These are phyloP conservation scores for Marchantia paleacea DNA, from an alignment of 225 moss, liverwort and hornwort genomes.

Conservation along the genomic window DNA sequence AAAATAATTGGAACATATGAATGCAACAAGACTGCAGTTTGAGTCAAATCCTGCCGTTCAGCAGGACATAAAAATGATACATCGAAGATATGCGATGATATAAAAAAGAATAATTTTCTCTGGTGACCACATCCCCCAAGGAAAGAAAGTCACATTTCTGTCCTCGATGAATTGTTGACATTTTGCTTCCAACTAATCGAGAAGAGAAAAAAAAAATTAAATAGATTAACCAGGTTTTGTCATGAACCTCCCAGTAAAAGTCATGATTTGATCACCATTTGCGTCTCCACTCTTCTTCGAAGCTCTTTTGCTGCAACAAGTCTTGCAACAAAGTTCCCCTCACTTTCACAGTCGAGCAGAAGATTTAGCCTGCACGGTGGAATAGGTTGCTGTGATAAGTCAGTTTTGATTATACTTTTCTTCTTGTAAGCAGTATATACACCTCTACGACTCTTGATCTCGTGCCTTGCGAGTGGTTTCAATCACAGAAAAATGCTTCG, in stretches of 20 bases:
- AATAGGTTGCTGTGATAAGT: neutral
- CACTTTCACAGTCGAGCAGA: conserved; percentile 66
- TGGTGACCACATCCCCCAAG: neutral
- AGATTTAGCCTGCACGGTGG: conserved; percentile 56
- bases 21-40: neutral
- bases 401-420: neutral
- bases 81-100: neutral
- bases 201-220: neutral
- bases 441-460: neutral
- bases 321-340: conserved; percentile 69
- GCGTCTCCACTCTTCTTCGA: conserved; percentile 58
- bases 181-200: neutral
- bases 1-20: neutral
- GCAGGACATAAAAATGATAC: neutral
- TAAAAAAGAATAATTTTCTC: neutral
- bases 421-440: neutral
- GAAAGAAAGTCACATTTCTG: neutral
- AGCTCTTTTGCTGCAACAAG: conserved; percentile 63
- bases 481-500: neutral
- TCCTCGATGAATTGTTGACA: too few species aligned
- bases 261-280: conserved; percentile 46
- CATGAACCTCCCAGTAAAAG: conserved; percentile 10
- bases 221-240: conserved; percentile 6
- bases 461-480: neutral
- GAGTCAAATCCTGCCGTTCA: neutral